These are phyloP conservation scores for Chlorociboria aeruginascens DNA, from an alignment of 495 filamentous ascomycete species.

Conservation along the genomic window DNA sequence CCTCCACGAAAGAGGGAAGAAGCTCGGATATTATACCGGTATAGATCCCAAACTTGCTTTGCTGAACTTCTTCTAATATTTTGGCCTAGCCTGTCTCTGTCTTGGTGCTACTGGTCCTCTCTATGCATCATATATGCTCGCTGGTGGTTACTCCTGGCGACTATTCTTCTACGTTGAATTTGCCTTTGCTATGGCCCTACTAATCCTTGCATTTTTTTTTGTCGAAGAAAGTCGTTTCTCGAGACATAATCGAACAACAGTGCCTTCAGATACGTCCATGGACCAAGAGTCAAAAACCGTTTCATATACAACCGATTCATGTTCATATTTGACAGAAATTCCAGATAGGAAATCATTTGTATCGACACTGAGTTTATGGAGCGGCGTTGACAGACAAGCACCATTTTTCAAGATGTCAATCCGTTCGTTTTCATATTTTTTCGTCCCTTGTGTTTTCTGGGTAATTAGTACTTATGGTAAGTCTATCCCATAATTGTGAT, in stretches of 20 bases:
- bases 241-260: too few species aligned
- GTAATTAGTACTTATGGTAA: slow-evolving; percentile 43
- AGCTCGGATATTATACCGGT: slow-evolving; percentile 46
- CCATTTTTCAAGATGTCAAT: slow-evolving; percentile 36
- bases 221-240: slow-evolving; percentile 37
- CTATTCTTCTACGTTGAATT: slow-evolving; percentile 56
- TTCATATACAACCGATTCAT: too few species aligned
- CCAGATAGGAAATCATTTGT: slow-evolving; percentile 31
- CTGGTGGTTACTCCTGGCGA: slow-evolving; percentile 48
- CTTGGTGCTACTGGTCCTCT: slow-evolving; percentile 46
- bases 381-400: slow-evolving; percentile 28
- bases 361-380: slow-evolving; percentile 31
- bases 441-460: slow-evolving; percentile 46
- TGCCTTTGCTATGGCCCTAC: slow-evolving; percentile 41
- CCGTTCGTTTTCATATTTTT: slow-evolving; percentile 39
- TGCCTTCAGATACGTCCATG: too few species aligned
- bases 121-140: slow-evolving; percentile 52
- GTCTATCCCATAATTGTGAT: slow-evolving; percentile 1
- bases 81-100: slow-evolving; percentile 35
- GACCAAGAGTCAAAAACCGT: slow-evolving; percentile 12
- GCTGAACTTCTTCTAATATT: too few species aligned
- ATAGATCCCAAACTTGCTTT: too few species aligned
- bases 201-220: slow-evolving; percentile 47
- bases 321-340: slow-evolving; percentile 4
- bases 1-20: slow-evolving; percentile 46